phyloP scores from a whole-genome alignment of 495 filamentous ascomycete species.

The Aspergillus bridgeri region DNA sequence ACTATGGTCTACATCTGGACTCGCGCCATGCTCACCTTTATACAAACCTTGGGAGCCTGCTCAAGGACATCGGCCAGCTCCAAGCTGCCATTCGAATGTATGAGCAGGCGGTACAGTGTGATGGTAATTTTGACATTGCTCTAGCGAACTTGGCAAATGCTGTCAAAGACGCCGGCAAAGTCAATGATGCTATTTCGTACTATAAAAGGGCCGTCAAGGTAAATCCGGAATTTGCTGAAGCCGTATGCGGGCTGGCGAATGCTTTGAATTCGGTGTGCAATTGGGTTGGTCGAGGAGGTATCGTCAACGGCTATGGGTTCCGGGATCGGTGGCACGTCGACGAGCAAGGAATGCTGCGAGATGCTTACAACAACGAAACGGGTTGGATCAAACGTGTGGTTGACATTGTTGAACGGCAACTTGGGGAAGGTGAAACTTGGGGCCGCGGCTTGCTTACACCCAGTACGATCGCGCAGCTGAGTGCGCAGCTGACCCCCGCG shows the following conservation, averaged over 20 bases:
- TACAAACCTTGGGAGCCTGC: constrained; percentile 90
- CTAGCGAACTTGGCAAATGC: constrained; percentile 97
- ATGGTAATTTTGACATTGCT: constrained; percentile 92
- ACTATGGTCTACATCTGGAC: constrained; percentile 84
- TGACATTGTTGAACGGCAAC: constrained; percentile 87
- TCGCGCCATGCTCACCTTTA: constrained; percentile 93
- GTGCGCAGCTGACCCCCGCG: constrained; percentile 42
- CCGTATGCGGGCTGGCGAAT: constrained; percentile 93
- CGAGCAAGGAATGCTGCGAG: constrained; percentile 76
- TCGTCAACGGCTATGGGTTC: constrained; percentile 64
- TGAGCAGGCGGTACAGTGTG: constrained; percentile 87
- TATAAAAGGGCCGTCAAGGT: constrained; percentile 86
- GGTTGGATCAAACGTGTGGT: constrained; percentile 97
- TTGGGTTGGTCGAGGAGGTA: constrained; percentile 87
- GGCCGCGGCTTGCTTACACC: constrained; percentile 69
- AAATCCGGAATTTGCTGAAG: constrained; percentile 95
- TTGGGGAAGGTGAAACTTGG: constrained; percentile 84
- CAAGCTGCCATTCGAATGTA: constrained; percentile 95
- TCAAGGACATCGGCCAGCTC: constrained; percentile 96
- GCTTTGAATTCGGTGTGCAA: constrained; percentile 96
- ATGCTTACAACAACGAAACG: constrained; percentile 60
- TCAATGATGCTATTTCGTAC: constrained; percentile 87
- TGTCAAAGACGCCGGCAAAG: constrained; percentile 92
- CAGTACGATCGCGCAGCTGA: constrained; percentile 47
- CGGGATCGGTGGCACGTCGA: constrained; percentile 95